Evolutionary conservation across 805 yeast species (phyloP), one percentile per base, ranked within the genome.

Genomic region (Pichia scutulata): DNA sequence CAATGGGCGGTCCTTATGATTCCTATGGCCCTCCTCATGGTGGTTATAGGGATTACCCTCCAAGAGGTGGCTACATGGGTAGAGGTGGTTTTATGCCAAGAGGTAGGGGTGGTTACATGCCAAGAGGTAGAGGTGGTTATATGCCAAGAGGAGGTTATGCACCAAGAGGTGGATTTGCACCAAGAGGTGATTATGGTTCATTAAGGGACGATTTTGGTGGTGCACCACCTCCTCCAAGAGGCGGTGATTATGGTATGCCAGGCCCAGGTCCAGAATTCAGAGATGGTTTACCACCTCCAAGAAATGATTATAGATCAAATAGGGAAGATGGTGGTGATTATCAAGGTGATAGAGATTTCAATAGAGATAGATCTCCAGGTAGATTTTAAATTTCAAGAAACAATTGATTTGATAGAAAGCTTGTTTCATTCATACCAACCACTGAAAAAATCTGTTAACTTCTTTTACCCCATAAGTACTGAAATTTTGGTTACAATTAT

Each of bases 301-400:
- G 70, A 42, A 68, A 65, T 37, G 70, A 68, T n/a, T 63, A 61
- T 53, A 59, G 66, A 52, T 59, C 64, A n/a, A 57, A 62, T 59
- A 60, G 65, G 49, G 64, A 61, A 42, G 60, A 50, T 46, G 58
- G 52, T 18, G 51, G 51, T 44, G 54, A 51, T 39, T 54, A 55
- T 43, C 53, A 49, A 44, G 61, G 62, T 62, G 72, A 81, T 52
- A 72, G 76, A 59, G 81, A 75, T 46, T 73, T 74, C 65, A 78
- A 76, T 58, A 76, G 86, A 66, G 86, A 81, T 67, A 82, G 89
- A 78, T 82, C 89, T 53, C 89, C 89, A 70, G 76, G 84, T 56
- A 81, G 88, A 72, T 82, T 80, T 68, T 80, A 70, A 70, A 39
- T 40, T 41, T n/a, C 9, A 10, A 41, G 25, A 22, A 14, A 12